Evolutionary conservation across 208 protist genomes (phyloP).

Genomic region (Phytomonas francai): DNA sequence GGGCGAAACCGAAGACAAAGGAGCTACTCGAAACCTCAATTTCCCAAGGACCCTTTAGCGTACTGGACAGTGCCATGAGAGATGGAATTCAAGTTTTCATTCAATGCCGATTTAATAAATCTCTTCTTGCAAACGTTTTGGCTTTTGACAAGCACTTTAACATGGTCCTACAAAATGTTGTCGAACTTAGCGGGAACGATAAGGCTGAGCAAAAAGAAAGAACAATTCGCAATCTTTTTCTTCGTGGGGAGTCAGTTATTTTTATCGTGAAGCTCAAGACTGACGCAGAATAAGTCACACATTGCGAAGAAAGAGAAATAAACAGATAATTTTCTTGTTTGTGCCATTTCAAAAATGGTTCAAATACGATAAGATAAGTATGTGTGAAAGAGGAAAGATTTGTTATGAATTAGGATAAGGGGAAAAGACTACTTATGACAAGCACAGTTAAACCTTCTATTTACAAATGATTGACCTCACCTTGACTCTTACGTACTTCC

Average conservation of each 20-base stretch:
- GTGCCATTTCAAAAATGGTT: background rate
- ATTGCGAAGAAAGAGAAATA: background rate
- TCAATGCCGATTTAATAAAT: constrained; percentile 98
- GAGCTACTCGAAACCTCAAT: constrained; percentile 50
- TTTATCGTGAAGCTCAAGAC: constrained; percentile 93
- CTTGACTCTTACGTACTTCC: background rate
- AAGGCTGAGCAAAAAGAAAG: constrained; percentile 96
- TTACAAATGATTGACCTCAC: background rate
- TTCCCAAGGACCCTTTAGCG: constrained; percentile 63
- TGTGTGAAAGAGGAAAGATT: background rate
- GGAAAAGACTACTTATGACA: background rate
- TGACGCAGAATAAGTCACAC: background rate
- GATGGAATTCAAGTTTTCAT: constrained; percentile 94
- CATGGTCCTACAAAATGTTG: constrained; percentile 95
- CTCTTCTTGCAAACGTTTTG: constrained; percentile 96
- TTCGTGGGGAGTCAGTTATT: constrained; percentile 99
- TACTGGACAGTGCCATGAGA: constrained; percentile 75
- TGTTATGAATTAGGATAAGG: background rate
- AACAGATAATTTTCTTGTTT: constrained; percentile 2
- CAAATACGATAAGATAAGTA: background rate
- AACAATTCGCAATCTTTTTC: constrained; percentile 97
- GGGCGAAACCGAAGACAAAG: constrained; percentile 34
- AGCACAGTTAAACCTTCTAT: background rate
- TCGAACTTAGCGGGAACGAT: constrained; percentile 53
- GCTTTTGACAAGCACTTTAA: constrained; percentile 99